Conservation (phyloP, 176 grass and related monocot genomes). For the Olyra latifolia region DNA sequence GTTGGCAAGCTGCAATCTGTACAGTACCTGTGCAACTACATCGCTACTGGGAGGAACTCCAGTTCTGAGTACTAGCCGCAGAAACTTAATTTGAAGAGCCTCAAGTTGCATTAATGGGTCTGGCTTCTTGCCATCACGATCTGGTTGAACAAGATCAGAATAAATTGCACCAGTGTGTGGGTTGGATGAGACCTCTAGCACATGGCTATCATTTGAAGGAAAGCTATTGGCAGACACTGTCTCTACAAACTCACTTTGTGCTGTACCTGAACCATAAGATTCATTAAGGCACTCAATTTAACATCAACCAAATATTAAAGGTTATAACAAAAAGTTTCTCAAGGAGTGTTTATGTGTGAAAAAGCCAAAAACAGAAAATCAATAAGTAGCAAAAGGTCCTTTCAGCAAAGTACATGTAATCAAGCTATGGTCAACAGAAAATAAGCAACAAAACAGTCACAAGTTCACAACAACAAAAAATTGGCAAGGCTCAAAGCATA, state of each 20-base stretch:
- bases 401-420: background rate
- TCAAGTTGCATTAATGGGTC: constrained; percentile 66
- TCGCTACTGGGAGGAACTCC: constrained; percentile 49
- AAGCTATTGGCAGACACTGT: constrained; percentile 27
- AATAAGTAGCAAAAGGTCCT: background rate
- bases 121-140: constrained; percentile 10
- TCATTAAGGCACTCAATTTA: background rate
- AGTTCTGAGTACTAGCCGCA: constrained; percentile 57
- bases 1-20: constrained; percentile 73
- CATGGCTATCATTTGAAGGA: constrained; percentile 3
- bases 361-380: background rate
- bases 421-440: background rate
- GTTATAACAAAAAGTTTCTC: background rate
- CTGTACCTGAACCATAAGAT: constrained; percentile 33
- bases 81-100: constrained; percentile 71
- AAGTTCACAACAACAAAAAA: background rate
- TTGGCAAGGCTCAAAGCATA: background rate
- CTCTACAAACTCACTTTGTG: constrained; percentile 20
- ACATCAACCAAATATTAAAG: background rate
- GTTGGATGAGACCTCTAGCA: constrained; percentile 29
- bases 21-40: constrained; percentile 70
- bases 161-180: constrained; percentile 29
- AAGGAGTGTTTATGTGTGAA: background rate
- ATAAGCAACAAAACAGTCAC: background rate
- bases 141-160: constrained; percentile 29